These are phyloP conservation scores for Colletotrichum lupini DNA, from an alignment of 2,329 filamentous ascomycete species.

Conservation along the genomic window DNA sequence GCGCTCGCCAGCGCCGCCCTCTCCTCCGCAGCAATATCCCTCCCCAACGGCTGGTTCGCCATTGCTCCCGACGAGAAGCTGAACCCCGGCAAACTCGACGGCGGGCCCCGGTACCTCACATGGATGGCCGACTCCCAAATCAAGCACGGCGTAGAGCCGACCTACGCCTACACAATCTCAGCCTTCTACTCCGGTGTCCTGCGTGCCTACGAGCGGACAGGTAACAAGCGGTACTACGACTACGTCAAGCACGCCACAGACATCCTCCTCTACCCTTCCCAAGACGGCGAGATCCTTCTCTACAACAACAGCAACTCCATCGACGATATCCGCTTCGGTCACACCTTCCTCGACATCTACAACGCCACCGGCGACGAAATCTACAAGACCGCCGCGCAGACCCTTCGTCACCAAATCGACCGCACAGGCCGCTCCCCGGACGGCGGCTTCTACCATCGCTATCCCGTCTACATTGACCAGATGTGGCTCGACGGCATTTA, in stretches of 20 bases:
- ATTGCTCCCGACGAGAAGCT: constrained; percentile 31
- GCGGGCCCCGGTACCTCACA: constrained; percentile 37
- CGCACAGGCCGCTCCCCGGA: constrained; percentile 28
- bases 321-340: constrained; percentile 35
- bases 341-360: constrained; percentile 34
- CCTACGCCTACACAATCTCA: constrained; percentile 42
- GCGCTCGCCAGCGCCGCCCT: constrained; percentile 17
- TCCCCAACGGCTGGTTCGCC: constrained; percentile 33
- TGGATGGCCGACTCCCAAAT: constrained; percentile 44
- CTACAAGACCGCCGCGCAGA: constrained; percentile 32
- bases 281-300: constrained; percentile 36
- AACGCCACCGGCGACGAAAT: constrained; percentile 29
- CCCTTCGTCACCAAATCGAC: constrained; percentile 29
- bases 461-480: constrained; percentile 40
- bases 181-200: constrained; percentile 42
- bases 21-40: constrained; percentile 22
- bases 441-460: constrained; percentile 38
- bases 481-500: constrained; percentile 58
- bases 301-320: constrained; percentile 36
- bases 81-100: constrained; percentile 23
- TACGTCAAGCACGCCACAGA: constrained; percentile 41
- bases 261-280: constrained; percentile 39
- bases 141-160: constrained; percentile 41
- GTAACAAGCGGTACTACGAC: constrained; percentile 38
- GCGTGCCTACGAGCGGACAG: constrained; percentile 37